Percentiles rank a stretch among this genome's conserved stretches.
Evolutionary conservation across 257 asterid species (phyloP).

Genomic region (Fraxinus anomala): DNA sequence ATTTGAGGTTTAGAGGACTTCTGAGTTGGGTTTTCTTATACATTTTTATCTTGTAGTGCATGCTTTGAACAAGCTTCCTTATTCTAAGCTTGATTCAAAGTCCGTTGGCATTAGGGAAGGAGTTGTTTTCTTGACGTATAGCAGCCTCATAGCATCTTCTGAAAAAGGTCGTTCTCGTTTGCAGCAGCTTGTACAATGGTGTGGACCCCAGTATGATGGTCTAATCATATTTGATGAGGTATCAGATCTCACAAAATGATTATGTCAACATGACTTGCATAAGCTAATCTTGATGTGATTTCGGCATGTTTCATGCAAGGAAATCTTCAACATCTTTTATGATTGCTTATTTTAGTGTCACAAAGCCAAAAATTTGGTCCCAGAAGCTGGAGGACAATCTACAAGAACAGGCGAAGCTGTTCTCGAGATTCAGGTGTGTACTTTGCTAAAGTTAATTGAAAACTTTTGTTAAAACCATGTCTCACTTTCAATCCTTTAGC

Average conservation of each 20-base stretch:
- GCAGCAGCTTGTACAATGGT: constrained; percentile 96
- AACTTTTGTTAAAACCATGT: constrained; percentile 12
- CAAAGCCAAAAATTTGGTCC: constrained; percentile 97
- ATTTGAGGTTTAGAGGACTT: constrained; percentile 10
- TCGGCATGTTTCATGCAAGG: constrained; percentile 28
- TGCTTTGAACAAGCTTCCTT: constrained; percentile 65
- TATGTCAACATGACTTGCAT: constrained; percentile 18
- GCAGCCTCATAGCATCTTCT: constrained; percentile 97
- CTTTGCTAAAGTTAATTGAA: constrained; percentile 15
- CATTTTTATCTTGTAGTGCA: constrained; percentile 63
- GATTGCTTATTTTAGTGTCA: constrained; percentile 68
- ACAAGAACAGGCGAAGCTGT: constrained; percentile 98
- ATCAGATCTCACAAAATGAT: constrained; percentile 20
- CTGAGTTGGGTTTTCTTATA: constrained; percentile 25
- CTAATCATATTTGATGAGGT: constrained; percentile 95
- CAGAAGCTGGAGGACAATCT: constrained; percentile 95
- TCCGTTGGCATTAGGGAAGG: constrained; percentile 85
- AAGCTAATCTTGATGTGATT: constrained; percentile 23
- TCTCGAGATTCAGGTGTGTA: constrained; percentile 87
- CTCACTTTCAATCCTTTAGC: constrained; percentile 5
- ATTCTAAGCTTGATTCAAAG: constrained; percentile 94
- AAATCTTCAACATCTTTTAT: constrained; percentile 10
- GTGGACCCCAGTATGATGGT: constrained; percentile 75
- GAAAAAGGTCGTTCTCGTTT: constrained; percentile 94
- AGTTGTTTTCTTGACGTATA: constrained; percentile 91